These are phyloP conservation scores for Nemania abortiva DNA, from an alignment of 2,329 filamentous ascomycete genomes.

Conservation along the genomic window DNA sequence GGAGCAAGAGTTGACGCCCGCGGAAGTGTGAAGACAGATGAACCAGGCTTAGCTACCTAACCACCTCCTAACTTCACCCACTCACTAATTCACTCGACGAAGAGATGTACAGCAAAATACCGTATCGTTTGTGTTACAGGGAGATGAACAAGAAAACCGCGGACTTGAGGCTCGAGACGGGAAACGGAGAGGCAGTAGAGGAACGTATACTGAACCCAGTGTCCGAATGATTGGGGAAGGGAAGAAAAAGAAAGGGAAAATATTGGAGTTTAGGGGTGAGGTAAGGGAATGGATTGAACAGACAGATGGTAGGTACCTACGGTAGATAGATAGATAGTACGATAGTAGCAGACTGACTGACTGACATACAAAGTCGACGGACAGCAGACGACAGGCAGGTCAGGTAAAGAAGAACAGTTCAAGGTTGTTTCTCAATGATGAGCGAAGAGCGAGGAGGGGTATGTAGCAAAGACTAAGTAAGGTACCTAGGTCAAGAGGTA, in stretches of 20 bases:
- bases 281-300: slow-evolving; percentile 15
- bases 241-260: slow-evolving; percentile 30
- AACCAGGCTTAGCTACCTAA: slow-evolving; percentile 7
- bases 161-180: slow-evolving; percentile 23
- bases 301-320: slow-evolving; percentile 21
- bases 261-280: slow-evolving; percentile 31
- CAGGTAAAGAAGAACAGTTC: slow-evolving; percentile 13
- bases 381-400: slow-evolving; percentile 16
- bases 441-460: slow-evolving; percentile 35
- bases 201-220: slow-evolving; percentile 28
- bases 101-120: slow-evolving; percentile 21
- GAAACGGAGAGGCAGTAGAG: neutral
- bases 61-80: slow-evolving; percentile 2
- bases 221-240: slow-evolving; percentile 14
- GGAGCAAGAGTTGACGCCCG: slow-evolving; percentile 18
- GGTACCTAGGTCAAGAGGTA: neutral
- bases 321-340: slow-evolving; percentile 3
- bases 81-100: slow-evolving; percentile 27
- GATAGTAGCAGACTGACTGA: slow-evolving; percentile 5
- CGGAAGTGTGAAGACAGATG: slow-evolving; percentile 9
- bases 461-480: slow-evolving; percentile 11
- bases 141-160: slow-evolving; percentile 17
- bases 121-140: slow-evolving; percentile 20
- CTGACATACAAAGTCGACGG: slow-evolving; percentile 21
- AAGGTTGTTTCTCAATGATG: slow-evolving; percentile 26